Evolutionary conservation across 192 early-diverging fungal species (phyloP), one percentile per base, ranked within the genome.

Genomic region (Chytriomyces confervae): DNA sequence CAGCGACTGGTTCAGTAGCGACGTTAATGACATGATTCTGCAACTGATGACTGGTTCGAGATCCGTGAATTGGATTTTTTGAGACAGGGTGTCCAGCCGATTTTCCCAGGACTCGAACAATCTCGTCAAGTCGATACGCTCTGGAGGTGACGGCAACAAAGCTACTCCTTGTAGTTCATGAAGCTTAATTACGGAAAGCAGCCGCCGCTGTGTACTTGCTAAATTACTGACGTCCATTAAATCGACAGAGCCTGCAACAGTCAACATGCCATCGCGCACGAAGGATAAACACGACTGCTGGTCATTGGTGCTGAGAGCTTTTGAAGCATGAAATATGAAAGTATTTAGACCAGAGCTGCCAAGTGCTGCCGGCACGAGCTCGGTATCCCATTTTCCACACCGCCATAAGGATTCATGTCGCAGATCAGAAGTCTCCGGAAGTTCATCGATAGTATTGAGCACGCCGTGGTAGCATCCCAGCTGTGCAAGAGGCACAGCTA

Each of bases 331-430:
- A 63, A 76, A 76, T 8, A 66, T 49, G 11, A 66, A 76, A 49
- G 27, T 45, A 50, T 76, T 76, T 5, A 66, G 20, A 11, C 63
- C 74, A 48, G 64, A 36, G 36, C 36, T 61, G 50, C 13, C 46
- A 47, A 13, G 43, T 61, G 51, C 64, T 50, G 16, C 70, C 60
- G 44, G 13, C 5, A 6, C 24, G 23, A 60, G 29, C 48, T 29
- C 45, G 23, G 60, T 61, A 48, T 80, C 77, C 83, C 83, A 84
- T 7, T 50, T 62, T 23, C 57, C 72, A 65, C 64, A 75, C 20
- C 80, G 65, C 82, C 84, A 85, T 53, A 81, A 48, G 36, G 79
- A 49, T 63, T 85, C 79, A 44, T 77, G 82, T 0, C 80, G 77
- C 6, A 78, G 43, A 24, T 81, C 81, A 4, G 46, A n/a, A 1